Percentiles rank a stretch among this genome's conserved stretches.
Conservation (phyloP, 2,329 filamentous ascomycete species). For the Mariannaea elegans region DNA sequence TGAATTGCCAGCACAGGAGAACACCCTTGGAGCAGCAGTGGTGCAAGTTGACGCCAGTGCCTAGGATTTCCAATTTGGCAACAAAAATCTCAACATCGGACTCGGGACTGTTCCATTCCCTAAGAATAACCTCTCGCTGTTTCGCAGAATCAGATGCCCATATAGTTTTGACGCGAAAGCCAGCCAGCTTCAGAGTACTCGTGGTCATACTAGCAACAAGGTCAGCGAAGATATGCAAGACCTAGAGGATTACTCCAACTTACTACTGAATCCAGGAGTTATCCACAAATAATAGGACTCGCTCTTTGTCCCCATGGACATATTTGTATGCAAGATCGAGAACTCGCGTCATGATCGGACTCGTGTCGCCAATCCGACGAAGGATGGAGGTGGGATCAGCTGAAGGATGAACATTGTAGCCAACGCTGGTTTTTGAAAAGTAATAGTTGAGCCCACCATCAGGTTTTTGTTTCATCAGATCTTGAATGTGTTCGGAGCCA, state of each 20-base stretch:
- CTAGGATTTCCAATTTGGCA: background rate
- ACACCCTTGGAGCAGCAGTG: background rate
- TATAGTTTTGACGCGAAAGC: no score
- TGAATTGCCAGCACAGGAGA: background rate
- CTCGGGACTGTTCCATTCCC: background rate
- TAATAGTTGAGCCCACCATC: background rate
- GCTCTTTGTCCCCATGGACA: background rate
- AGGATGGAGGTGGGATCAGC: background rate
- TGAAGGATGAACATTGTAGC: background rate
- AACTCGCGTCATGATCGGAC: background rate
- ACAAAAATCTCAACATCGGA: no score
- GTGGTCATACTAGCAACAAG: no score
- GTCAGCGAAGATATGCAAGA: no score
- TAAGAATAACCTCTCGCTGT: background rate
- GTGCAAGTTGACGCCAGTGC: background rate
- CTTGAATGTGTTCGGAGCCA: background rate
- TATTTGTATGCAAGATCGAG: background rate
- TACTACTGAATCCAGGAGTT: slow-evolving; percentile 8
- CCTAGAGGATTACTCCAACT: background rate
- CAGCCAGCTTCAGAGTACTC: no score
- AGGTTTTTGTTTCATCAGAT: background rate
- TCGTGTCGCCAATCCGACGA: background rate
- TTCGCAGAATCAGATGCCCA: background rate
- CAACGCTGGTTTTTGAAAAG: background rate
- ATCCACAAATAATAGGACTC: slow-evolving; percentile 8